Percentiles rank a stretch among this genome's conserved stretches.
Conservation (phyloP, 768 basidiomycete genomes). For the Trametes cingulata region DNA sequence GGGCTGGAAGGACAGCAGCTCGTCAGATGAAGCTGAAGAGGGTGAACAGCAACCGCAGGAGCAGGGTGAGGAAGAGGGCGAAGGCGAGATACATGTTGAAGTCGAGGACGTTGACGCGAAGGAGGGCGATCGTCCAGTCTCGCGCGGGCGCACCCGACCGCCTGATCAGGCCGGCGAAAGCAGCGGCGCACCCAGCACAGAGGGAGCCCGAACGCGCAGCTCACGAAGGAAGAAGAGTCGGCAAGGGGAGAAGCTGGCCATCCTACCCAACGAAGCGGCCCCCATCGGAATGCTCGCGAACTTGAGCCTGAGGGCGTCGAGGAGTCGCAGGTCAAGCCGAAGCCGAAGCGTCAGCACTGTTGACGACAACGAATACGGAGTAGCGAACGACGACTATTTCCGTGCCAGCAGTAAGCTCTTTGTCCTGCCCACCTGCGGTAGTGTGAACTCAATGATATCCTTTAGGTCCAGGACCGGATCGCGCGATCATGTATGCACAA, state of each 20-base stretch:
- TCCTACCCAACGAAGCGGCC: conserved; percentile 59
- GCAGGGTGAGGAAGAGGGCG: conserved; percentile 2
- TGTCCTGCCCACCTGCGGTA: conserved; percentile 5
- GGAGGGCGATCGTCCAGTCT: conserved; percentile 15
- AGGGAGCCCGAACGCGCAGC: conserved; percentile 17
- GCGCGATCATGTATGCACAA: conserved; percentile 41
- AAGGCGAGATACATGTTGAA: conserved; percentile 29
- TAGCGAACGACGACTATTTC: conserved; percentile 72
- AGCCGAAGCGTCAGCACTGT: conserved; percentile 35
- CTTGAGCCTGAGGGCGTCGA: conserved; percentile 49
- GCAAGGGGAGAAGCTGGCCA: conserved; percentile 47
- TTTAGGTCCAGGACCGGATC: conserved; percentile 30
- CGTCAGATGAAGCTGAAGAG: conserved; percentile 27
- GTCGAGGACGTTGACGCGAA: conserved; percentile 39
- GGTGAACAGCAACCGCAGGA: conserved; percentile 16
- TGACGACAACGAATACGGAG: conserved; percentile 55
- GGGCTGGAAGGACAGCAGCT: conserved; percentile 35
- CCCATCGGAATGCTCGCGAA: conserved; percentile 81
- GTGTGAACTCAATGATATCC: not conserved
- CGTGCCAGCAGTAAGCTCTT: conserved; percentile 54
- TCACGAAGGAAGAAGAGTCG: conserved; percentile 17
- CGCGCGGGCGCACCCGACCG: conserved; percentile 15
- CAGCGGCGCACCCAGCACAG: not conserved
- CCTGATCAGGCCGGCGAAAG: not conserved
- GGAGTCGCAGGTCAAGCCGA: conserved; percentile 25